A percentile compares a stretch with the other conserved stretches of the same genome.
Evolutionary conservation across 2,329 filamentous ascomycete genomes (phyloP).

Genomic region (Mycosphaerella arachidis): DNA sequence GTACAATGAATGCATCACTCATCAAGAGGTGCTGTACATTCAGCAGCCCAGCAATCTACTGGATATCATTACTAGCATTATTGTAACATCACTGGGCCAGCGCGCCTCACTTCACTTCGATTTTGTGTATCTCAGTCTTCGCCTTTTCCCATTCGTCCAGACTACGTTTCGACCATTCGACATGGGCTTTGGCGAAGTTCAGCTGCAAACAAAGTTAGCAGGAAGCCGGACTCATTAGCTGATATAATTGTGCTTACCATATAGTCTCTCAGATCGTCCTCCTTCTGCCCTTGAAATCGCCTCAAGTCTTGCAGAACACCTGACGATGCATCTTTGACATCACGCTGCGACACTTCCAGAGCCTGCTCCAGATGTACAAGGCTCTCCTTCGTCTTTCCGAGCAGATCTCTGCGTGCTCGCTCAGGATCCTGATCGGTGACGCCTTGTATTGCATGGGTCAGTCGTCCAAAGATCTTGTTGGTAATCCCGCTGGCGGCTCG

Average conservation of each 20-base stretch:
- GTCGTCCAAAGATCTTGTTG: slow-evolving; percentile 86
- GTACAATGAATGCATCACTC: neutral
- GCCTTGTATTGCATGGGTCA: slow-evolving; percentile 92
- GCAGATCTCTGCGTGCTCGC: slow-evolving; percentile 82
- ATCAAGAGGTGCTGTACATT: neutral
- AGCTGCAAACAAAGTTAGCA: slow-evolving; percentile 52
- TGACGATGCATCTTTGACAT: slow-evolving; percentile 86
- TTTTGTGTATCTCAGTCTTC: slow-evolving; percentile 80
- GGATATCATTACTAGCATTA: slow-evolving; percentile 5
- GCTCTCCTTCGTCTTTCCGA: slow-evolving; percentile 90
- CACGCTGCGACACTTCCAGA: slow-evolving; percentile 77
- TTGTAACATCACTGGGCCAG: neutral
- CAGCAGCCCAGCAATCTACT: neutral
- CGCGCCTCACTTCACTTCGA: slow-evolving; percentile 49
- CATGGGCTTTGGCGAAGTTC: slow-evolving; percentile 85
- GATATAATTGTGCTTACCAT: slow-evolving; percentile 64
- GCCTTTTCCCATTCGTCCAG: slow-evolving; percentile 92
- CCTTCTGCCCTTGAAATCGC: slow-evolving; percentile 91
- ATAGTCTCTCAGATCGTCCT: slow-evolving; percentile 86
- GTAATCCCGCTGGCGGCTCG: slow-evolving; percentile 85
- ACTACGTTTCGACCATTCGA: slow-evolving; percentile 90
- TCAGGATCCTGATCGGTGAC: slow-evolving; percentile 96
- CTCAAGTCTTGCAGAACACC: slow-evolving; percentile 87
- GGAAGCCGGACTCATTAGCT: neutral
- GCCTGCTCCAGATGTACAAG: slow-evolving; percentile 86